A percentile compares a stretch with the other conserved stretches of the same genome.
Evolutionary conservation across 257 asterid genomes (phyloP).

Genomic region (Craterostigma plantagineum): DNA sequence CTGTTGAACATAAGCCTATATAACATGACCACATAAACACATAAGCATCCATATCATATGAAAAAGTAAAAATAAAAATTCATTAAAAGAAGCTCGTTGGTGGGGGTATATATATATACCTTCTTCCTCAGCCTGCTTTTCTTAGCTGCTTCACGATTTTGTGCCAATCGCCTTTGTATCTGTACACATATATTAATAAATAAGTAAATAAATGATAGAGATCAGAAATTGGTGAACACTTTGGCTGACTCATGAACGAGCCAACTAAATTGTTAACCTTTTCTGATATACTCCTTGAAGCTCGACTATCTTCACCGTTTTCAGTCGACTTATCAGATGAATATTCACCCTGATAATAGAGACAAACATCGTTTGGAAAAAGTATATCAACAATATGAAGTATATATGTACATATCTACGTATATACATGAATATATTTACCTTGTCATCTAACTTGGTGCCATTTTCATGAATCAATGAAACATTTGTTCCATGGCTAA

Average conservation of each 20-base stretch:
- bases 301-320: slow-evolving; percentile 34
- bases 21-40: not conserved
- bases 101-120: too few species aligned
- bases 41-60: slow-evolving; percentile 2
- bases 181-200: too few species aligned
- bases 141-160: slow-evolving; percentile 89
- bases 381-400: too few species aligned
- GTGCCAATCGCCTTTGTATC: slow-evolving; percentile 75
- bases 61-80: not conserved
- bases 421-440: too few species aligned
- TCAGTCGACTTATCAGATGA: slow-evolving; percentile 42
- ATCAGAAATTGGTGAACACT: not conserved
- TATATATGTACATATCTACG: too few species aligned
- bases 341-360: slow-evolving; percentile 29
- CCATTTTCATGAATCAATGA: not conserved
- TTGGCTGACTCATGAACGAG: not conserved
- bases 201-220: too few species aligned
- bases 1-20: slow-evolving; percentile 81
- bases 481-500: slow-evolving; percentile 25
- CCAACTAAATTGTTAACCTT: slow-evolving; percentile 42
- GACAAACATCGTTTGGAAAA: not conserved
- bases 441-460: too few species aligned
- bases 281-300: slow-evolving; percentile 32
- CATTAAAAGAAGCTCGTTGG: not conserved
- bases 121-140: slow-evolving; percentile 86